A percentile compares a stretch with the other conserved stretches of the same genome.
Evolutionary conservation across 208 protist genomes (phyloP).

Genomic region (Trypanosoma boissoni): DNA sequence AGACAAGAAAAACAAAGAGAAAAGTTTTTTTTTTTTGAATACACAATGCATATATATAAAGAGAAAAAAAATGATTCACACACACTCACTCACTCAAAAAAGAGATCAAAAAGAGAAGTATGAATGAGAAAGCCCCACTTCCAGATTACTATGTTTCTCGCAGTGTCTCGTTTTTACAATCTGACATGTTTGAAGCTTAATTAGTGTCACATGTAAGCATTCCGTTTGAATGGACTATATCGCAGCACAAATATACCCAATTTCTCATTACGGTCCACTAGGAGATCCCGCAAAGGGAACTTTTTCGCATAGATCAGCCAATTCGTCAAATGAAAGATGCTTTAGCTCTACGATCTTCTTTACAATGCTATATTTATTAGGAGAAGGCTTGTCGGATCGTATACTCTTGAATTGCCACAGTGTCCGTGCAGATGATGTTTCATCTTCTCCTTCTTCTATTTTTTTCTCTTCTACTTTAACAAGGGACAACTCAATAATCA

Average conservation of each 20-base stretch:
- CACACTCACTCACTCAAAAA: too few species aligned
- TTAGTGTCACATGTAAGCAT: too few species aligned
- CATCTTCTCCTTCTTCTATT: conserved; percentile 1
- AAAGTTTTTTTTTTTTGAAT: not conserved
- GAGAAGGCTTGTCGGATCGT: conserved; percentile 65
- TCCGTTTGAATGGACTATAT: too few species aligned
- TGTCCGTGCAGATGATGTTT: conserved; percentile 20
- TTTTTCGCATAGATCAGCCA: conserved; percentile 34
- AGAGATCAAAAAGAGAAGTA: too few species aligned
- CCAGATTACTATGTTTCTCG: too few species aligned
- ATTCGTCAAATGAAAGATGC: conserved; percentile 67
- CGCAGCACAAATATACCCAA: not conserved
- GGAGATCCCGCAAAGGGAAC: conserved; percentile 16
- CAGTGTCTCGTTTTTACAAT: too few species aligned
- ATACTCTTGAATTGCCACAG: conserved; percentile 60
- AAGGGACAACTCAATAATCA: conserved; percentile 56
- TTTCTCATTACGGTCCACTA: not conserved
- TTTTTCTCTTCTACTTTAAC: not conserved
- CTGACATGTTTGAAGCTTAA: too few species aligned
- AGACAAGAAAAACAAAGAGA: conserved; percentile 6
- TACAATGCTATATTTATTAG: conserved; percentile 73
- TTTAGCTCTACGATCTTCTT: conserved; percentile 64
- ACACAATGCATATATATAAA: too few species aligned
- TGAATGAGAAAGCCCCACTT: too few species aligned
- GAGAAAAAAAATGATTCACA: too few species aligned